Evolutionary conservation across 1,284 basidiomycete species (phyloP).

Genomic region (Coriolopsis trogii): DNA sequence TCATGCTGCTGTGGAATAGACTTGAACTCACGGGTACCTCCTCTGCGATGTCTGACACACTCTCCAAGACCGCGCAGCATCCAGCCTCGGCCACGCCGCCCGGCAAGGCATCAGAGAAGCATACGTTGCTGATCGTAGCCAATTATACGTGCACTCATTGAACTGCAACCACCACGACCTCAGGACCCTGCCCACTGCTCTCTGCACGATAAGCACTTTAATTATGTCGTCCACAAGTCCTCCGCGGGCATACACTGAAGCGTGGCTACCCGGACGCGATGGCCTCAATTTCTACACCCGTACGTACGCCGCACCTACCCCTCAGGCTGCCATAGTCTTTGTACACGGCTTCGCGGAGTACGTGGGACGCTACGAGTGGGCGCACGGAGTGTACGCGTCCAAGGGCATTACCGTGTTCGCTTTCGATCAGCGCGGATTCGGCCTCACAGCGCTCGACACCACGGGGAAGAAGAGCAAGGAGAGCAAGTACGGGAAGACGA

Average conservation of each 20-base stretch:
- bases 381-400: slow-evolving; percentile 61
- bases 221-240: too few species aligned
- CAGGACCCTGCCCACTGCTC: too few species aligned
- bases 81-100: too few species aligned
- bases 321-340: slow-evolving; percentile 74
- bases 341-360: slow-evolving; percentile 85
- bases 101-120: too few species aligned
- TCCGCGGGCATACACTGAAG: neutral
- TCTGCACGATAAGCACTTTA: too few species aligned
- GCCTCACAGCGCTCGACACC: slow-evolving; percentile 67
- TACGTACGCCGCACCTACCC: slow-evolving; percentile 39
- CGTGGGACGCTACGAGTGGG: slow-evolving; percentile 68
- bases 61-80: too few species aligned
- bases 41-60: too few species aligned
- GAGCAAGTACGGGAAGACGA: slow-evolving; percentile 66
- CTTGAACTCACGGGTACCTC: too few species aligned
- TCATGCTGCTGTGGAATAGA: too few species aligned
- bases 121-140: too few species aligned
- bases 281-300: slow-evolving; percentile 45
- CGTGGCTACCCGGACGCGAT: neutral
- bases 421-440: slow-evolving; percentile 87
- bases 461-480: slow-evolving; percentile 42
- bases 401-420: slow-evolving; percentile 69
- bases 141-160: too few species aligned
- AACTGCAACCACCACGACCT: too few species aligned